Conservation (phyloP, 805 yeast species). For the Candida methanosorbosa region DNA sequence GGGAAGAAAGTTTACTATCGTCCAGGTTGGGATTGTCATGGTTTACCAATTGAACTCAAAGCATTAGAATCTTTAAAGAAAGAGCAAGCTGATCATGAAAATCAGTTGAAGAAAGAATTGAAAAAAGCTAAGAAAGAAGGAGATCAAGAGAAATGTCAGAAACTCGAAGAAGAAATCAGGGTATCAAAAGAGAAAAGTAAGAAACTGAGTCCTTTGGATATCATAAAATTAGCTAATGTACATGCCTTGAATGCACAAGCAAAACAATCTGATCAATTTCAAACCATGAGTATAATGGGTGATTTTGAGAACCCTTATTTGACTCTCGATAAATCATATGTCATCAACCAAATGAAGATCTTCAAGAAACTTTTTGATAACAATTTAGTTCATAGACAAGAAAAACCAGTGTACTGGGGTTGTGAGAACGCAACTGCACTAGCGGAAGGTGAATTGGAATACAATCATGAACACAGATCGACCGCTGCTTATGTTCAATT, state of each 20-base stretch:
- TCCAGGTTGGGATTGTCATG: constrained; percentile 99
- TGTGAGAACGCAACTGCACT: constrained; percentile 88
- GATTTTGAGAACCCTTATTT: constrained; percentile 69
- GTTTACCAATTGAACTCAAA: constrained; percentile 90
- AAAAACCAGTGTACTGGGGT: constrained; percentile 97
- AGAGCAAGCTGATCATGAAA: constrained; percentile 18
- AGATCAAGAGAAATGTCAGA: neutral
- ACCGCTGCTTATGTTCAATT: constrained; percentile 63
- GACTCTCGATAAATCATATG: constrained; percentile 67
- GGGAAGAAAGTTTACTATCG: constrained; percentile 60
- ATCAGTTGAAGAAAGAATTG: constrained; percentile 17
- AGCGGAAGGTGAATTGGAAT: constrained; percentile 95
- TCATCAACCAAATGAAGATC: constrained; percentile 62
- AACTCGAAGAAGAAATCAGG: constrained; percentile 5
- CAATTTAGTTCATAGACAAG: constrained; percentile 71
- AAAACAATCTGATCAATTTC: constrained; percentile 56
- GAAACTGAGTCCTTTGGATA: constrained; percentile 35
- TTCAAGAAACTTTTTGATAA: constrained; percentile 57
- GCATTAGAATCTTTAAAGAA: constrained; percentile 45
- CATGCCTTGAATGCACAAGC: constrained; percentile 66
- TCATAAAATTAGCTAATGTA: constrained; percentile 54
- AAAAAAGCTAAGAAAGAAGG: constrained; percentile 7
- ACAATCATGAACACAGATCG: constrained; percentile 62
- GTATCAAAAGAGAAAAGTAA: constrained; percentile 3
- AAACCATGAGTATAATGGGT: constrained; percentile 70